phyloP scores from a whole-genome alignment of 176 grass and related monocot species.

The Themeda triandra region DNA sequence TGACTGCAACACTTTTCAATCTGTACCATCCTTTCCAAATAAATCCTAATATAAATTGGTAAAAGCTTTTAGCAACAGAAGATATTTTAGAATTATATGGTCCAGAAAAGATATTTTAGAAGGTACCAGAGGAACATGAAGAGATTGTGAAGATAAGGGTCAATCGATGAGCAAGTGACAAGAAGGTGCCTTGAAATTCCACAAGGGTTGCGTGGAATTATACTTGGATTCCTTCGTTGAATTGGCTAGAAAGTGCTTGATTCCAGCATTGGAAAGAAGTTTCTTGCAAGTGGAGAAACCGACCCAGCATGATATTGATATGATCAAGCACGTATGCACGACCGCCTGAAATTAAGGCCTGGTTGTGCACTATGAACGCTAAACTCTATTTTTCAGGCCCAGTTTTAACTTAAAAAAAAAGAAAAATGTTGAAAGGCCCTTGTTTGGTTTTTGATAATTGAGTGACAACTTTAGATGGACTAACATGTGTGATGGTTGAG shows the following conservation, averaged over 20 bases:
- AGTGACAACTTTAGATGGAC: too few species aligned
- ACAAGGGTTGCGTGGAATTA: background rate
- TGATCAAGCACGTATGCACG: background rate
- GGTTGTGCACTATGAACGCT: background rate
- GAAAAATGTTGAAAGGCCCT: too few species aligned
- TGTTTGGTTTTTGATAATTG: too few species aligned
- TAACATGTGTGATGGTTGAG: too few species aligned
- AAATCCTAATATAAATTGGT: background rate
- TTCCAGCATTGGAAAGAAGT: background rate
- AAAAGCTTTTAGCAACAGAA: background rate
- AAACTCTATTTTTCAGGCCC: background rate
- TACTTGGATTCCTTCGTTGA: background rate
- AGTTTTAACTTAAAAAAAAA: too few species aligned
- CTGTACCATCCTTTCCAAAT: background rate
- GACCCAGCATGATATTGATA: background rate
- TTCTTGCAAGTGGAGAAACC: background rate
- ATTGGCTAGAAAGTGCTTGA: conserved; percentile 11
- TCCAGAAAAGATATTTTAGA: conserved; percentile 10
- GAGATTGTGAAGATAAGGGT: background rate
- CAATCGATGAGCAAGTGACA: background rate
- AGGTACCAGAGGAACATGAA: background rate
- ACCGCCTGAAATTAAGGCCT: background rate
- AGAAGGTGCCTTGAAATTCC: conserved; percentile 14
- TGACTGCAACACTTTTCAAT: background rate
- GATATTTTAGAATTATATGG: background rate